Conservation (phyloP, 345 rosid species). For the Eucalyptus sp. region DNA sequence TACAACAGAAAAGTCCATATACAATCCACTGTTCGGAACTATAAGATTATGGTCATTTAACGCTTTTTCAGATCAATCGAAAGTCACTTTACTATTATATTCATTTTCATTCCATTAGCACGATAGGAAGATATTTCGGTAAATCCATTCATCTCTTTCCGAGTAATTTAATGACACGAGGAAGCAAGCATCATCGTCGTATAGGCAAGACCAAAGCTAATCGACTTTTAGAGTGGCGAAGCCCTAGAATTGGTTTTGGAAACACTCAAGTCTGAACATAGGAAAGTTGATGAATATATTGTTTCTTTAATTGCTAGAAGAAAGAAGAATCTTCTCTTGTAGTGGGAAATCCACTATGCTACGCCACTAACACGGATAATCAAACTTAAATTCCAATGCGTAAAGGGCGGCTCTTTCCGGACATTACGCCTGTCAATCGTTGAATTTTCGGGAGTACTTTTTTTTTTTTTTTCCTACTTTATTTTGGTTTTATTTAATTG, state of each 20-base stretch:
- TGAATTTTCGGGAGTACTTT: background rate
- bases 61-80: background rate
- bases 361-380: background rate
- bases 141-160: background rate
- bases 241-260: background rate
- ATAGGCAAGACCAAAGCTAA: background rate
- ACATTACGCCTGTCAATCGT: background rate
- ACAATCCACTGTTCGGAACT: background rate
- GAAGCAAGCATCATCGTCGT: background rate
- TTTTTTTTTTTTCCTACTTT: background rate
- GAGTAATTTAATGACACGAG: background rate
- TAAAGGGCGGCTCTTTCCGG: background rate
- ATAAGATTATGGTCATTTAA: background rate
- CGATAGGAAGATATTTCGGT: background rate
- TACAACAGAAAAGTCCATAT: background rate
- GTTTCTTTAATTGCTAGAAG: background rate
- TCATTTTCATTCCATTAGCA: background rate
- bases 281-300: background rate
- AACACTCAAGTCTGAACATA: background rate
- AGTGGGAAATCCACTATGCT: background rate
- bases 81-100: background rate
- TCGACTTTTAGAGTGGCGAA: background rate
- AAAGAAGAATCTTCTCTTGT: background rate
- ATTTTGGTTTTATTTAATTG: background rate
- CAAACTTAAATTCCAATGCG: background rate